Conservation (phyloP, 768 basidiomycete genomes). For the Albatrellus ellisii region DNA sequence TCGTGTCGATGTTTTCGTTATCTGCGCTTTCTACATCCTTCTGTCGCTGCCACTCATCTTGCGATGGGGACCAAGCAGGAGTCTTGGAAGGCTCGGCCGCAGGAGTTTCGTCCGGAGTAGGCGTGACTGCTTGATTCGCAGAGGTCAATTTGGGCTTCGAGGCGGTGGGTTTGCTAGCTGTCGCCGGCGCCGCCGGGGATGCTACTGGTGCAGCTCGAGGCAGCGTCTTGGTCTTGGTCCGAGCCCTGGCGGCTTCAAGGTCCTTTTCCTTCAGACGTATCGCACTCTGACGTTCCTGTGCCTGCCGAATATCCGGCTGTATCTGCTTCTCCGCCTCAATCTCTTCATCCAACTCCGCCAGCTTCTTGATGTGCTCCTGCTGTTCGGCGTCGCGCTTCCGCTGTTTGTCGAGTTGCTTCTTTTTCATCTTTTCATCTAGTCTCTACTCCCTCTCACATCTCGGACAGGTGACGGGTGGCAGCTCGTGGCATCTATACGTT, state of each 20-base stretch:
- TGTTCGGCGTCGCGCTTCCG: constrained; percentile 32
- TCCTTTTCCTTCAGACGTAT: constrained; percentile 33
- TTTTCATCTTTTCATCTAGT: constrained; percentile 27
- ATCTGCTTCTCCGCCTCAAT: constrained; percentile 24
- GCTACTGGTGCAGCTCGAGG: neutral
- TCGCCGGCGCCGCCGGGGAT: too few relatives aligned
- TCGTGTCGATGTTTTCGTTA: constrained; percentile 42
- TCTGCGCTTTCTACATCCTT: constrained; percentile 39
- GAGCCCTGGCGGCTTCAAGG: constrained; percentile 22
- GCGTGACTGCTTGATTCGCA: too few relatives aligned
- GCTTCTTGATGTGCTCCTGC: constrained; percentile 25
- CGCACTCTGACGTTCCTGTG: constrained; percentile 22
- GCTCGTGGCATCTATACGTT: constrained; percentile 31
- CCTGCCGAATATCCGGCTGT: constrained; percentile 24
- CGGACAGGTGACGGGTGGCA: constrained; percentile 24
- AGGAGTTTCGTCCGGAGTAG: too few relatives aligned
- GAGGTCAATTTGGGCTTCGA: too few relatives aligned
- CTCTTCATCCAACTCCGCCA: constrained; percentile 32
- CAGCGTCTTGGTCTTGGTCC: neutral
- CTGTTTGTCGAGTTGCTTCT: constrained; percentile 28
- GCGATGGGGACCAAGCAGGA: constrained; percentile 7
- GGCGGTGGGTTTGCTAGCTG: too few relatives aligned
- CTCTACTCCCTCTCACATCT: constrained; percentile 34
- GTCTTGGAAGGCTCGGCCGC: too few relatives aligned
- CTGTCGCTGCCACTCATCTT: constrained; percentile 40